Base-by-base conservation (phyloP, 371 early-diverging fungal species). In the Mucor lusitanicus region DNA sequence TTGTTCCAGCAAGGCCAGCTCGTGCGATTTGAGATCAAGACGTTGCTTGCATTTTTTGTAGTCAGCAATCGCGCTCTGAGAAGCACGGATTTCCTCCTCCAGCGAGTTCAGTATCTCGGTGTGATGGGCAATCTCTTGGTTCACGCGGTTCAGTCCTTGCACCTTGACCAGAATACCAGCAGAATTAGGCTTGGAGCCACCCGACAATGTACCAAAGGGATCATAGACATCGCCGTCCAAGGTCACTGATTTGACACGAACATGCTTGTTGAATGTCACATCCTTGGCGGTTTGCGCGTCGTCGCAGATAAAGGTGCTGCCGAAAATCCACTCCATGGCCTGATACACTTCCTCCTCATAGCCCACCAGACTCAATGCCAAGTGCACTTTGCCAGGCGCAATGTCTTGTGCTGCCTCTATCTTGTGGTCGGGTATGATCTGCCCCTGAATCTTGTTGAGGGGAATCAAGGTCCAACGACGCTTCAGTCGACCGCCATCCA, bases 141-240 rank as follows among this genome's bases (percentile, higher is more conserved):
- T 85, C 12, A 91, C 77, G 9, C 82, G 83, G 32, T 87, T 87
- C 42, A 95, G 68, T 48, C 84, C 79, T 61, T 92, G 90, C 17
- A 95, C 61, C 57, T 91, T 88, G 1, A 87, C 69, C 9, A 98
- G 85, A 21, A 94, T 81, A n/a, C 95, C 95, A 0, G 88, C 78
- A 3, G 91, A 89, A 19, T 79, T 75, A 3, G 95, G 89, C 66
- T 87, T 88, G 25, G 97, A 92, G 6, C 99, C 99, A 65, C 99
- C 99, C 11, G 97, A 94, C 23, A 99, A 81, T 0, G 97, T 95
- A 40, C 99, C 99, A 37, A 91, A 89, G 2, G 99, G 99, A 71
- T 99, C 99, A 81, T 99, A 99, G 6, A 98, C 87, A 79, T 99
- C 99, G 32, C 99, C 99, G 57, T 99, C 99, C 1, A 94, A 67